Base-by-base conservation (phyloP, 192 early-diverging fungal species). In the Backusella sp. region DNA sequence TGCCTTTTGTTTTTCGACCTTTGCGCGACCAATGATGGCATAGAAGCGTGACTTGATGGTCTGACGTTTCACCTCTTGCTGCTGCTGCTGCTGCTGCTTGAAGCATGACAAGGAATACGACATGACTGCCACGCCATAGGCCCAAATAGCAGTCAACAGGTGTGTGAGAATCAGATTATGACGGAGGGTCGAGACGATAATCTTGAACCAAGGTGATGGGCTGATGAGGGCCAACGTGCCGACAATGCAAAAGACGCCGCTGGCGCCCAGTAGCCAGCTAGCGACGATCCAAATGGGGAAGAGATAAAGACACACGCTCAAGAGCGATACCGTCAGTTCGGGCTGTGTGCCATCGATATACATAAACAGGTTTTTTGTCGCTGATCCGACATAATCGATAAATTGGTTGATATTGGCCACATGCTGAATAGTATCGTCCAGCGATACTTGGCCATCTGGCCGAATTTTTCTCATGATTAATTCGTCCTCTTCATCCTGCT, bases 341-440 rank as follows among this genome's bases (percentile, higher is more conserved):
- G 68, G 56, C n/a, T 69, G 72, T 41, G 77, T 59, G 7, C 77
- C 80, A 74, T 77, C 76, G 19, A 77, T 26, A 42, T 77, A 56
- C 44, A 34, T 2, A 21, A 36, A 62, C 35, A 73, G 11, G 30
- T 9, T 35, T 37, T 70, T 49, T 14, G 41, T n/a, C 35, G 17
- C 26, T n/a, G 6, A 56, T 44, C 35, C 14, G 14, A 72, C 34
- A 36, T 39, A 39, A 3, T 34, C 68, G 17, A 77, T 56, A 70
- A 68, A 73, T 52, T 35, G 19, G 21, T 81, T 77, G 44, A 74
- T 46, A 56, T 23, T 59, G 26, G 34, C 68, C 1, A 81, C 44
- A 75, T 81, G 39, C 9, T 81, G 41, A 5, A 81, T 30, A 0
- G 80, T 77, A 53, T 75, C 76, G 68, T 81, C 80, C 76, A 81